Evolutionary conservation across 2,329 filamentous ascomycete species (phyloP).

Genomic region (Fusarium sp.): DNA sequence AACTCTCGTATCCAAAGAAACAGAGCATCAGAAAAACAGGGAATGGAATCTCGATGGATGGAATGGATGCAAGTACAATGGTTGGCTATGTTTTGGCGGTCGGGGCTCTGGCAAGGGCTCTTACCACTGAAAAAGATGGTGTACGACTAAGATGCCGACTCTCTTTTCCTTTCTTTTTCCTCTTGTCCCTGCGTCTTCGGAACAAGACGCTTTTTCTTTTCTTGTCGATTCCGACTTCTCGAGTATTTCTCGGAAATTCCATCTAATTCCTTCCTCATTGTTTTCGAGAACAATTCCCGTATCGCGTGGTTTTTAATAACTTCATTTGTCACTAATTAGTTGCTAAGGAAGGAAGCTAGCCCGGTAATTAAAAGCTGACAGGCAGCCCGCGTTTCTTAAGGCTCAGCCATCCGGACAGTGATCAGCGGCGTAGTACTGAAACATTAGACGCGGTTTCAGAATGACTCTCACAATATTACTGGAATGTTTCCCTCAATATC

Average conservation of each 20-base stretch:
- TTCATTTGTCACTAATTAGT: not conserved
- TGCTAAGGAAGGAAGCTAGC: not conserved
- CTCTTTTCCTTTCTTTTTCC: not conserved
- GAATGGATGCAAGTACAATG: constrained; percentile 13
- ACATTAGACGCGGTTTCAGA: constrained; percentile 16
- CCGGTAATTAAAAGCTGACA: not conserved
- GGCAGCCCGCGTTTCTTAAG: not conserved
- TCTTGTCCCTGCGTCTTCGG: not conserved
- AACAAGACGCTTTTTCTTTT: not conserved
- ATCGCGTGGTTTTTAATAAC: constrained; percentile 9
- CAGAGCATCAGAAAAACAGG: not conserved
- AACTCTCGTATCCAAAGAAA: not conserved
- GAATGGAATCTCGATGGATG: constrained; percentile 20
- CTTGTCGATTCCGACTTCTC: constrained; percentile 1
- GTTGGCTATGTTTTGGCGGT: not conserved
- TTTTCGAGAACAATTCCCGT: not conserved
- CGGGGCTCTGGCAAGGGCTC: not conserved
- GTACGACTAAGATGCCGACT: constrained; percentile 7
- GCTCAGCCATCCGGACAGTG: not conserved
- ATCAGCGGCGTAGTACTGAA: constrained; percentile 4
- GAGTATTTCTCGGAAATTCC: constrained; percentile 7
- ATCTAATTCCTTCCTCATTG: not conserved
- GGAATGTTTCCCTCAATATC: constrained; percentile 6
- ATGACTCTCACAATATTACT: not conserved
- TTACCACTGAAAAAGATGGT: not conserved